phyloP scores from a whole-genome alignment of 495 filamentous ascomycete species.

The Rhypophila decipiens region DNA sequence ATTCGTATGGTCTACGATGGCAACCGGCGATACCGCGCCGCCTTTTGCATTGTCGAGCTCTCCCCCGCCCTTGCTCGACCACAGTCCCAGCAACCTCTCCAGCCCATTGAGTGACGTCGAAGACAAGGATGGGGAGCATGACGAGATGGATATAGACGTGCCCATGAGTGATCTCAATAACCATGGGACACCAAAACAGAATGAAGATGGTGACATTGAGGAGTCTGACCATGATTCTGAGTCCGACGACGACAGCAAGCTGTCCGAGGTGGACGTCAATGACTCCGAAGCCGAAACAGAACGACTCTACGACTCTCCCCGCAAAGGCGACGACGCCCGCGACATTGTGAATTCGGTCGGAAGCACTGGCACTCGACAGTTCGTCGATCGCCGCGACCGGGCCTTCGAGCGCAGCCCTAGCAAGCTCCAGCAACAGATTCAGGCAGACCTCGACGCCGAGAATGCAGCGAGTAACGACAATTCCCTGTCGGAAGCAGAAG shows the following conservation, averaged over 20 bases:
- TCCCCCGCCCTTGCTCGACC: constrained; percentile 32
- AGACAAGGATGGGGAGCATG: constrained; percentile 53
- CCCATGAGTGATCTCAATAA: constrained; percentile 6
- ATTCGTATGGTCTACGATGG: constrained; percentile 32
- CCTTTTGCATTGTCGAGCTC: constrained; percentile 40
- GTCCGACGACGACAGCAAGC: constrained; percentile 30
- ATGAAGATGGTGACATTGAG: constrained; percentile 42
- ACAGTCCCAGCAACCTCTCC: constrained; percentile 36
- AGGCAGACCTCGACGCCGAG: constrained; percentile 27
- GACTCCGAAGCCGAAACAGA: constrained; percentile 99
- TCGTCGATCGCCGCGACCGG: constrained; percentile 27
- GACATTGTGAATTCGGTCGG: constrained; percentile 48
- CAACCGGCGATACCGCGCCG: constrained; percentile 38
- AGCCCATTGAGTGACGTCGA: constrained; percentile 89
- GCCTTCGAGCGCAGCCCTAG: constrained; percentile 57
- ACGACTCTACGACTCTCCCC: constrained; percentile 85
- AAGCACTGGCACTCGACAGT: constrained; percentile 28
- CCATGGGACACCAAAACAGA: constrained; percentile 44
- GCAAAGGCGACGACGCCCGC: constrained; percentile 59
- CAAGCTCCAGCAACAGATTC: constrained; percentile 52
- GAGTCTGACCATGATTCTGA: constrained; percentile 24
- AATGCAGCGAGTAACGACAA: constrained; percentile 32
- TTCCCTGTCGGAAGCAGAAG: constrained; percentile 37
- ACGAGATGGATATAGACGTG: constrained; percentile 40
- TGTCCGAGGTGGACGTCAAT: constrained; percentile 56